Evolutionary conservation across 2,329 filamentous ascomycete genomes (phyloP).

Genomic region (Hymenoscyphus albidus): DNA sequence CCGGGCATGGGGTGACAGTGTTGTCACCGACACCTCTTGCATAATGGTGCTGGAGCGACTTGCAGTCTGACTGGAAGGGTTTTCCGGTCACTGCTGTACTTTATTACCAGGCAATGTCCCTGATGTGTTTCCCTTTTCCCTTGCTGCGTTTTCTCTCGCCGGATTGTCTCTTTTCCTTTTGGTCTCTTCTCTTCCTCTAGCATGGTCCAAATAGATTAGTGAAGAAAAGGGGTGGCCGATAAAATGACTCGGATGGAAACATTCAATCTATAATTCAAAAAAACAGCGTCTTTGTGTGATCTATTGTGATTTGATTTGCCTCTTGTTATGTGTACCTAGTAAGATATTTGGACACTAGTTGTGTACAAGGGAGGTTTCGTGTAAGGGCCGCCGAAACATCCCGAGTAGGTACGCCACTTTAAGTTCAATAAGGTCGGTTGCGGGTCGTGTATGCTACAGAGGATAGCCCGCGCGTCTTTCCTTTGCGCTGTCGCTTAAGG

Average conservation of each 20-base stretch:
- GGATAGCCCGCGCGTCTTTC: too few species aligned
- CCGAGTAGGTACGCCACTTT: too few species aligned
- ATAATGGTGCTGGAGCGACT: conserved; percentile 35
- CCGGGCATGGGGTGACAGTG: conserved; percentile 29
- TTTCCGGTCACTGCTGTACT: conserved; percentile 35
- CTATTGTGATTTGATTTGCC: background rate
- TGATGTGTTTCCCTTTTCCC: conserved; percentile 33
- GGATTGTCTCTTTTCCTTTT: conserved; percentile 20
- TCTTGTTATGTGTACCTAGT: background rate
- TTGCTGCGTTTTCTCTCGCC: conserved; percentile 28
- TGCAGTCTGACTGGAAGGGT: conserved; percentile 30
- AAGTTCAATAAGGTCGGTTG: too few species aligned
- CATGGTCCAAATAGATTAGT: conserved; percentile 26
- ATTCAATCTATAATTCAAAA: conserved; percentile 17
- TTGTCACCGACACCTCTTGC: conserved; percentile 35
- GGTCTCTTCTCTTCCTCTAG: conserved; percentile 20
- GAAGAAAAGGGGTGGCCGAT: conserved; percentile 14
- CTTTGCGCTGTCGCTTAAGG: too few species aligned
- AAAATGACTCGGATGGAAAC: conserved; percentile 27
- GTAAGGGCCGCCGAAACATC: too few species aligned
- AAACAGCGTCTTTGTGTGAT: background rate
- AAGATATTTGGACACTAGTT: too few species aligned
- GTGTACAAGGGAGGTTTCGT: too few species aligned
- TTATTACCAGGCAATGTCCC: conserved; percentile 38
- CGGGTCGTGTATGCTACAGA: too few species aligned